These are phyloP conservation scores for Xeromyces bisporus DNA, from an alignment of 495 filamentous ascomycete species.

Conservation along the genomic window DNA sequence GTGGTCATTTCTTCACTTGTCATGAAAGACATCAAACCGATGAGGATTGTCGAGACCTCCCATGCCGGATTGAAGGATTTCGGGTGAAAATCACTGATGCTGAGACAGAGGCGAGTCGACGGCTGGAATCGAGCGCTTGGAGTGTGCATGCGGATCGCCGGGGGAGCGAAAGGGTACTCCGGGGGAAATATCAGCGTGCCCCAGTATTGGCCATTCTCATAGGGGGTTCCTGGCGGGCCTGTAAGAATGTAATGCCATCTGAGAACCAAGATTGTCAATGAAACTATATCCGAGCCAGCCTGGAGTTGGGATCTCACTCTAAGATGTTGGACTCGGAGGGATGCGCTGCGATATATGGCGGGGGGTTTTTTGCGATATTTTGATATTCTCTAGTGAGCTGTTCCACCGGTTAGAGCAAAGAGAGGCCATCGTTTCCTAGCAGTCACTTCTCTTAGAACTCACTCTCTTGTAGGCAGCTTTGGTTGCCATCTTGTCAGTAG, in stretches of 20 bases:
- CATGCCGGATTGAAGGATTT: slow-evolving; percentile 98
- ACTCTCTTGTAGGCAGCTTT: slow-evolving; percentile 72
- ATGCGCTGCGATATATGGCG: slow-evolving; percentile 85
- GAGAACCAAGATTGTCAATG: slow-evolving; percentile 6
- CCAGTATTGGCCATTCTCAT: slow-evolving; percentile 95
- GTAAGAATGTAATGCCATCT: slow-evolving; percentile 98
- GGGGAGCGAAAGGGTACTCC: slow-evolving; percentile 93
- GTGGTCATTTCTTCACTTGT: slow-evolving; percentile 98
- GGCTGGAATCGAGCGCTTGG: slow-evolving; percentile 91
- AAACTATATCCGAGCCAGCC: background rate
- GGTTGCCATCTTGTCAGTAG: slow-evolving; percentile 53
- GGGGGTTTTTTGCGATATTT: slow-evolving; percentile 76
- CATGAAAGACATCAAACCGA: slow-evolving; percentile 92
- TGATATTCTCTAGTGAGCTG: slow-evolving; percentile 91
- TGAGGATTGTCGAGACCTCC: slow-evolving; percentile 92
- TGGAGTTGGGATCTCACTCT: slow-evolving; percentile 38
- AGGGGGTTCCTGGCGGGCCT: slow-evolving; percentile 86
- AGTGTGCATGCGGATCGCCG: slow-evolving; percentile 97
- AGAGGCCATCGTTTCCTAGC: background rate
- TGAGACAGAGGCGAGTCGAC: slow-evolving; percentile 78
- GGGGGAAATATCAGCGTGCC: slow-evolving; percentile 89
- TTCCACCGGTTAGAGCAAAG: slow-evolving; percentile 6
- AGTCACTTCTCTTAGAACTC: too few relatives aligned
- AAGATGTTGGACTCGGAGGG: slow-evolving; percentile 91
- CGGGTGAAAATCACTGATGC: slow-evolving; percentile 92